These are phyloP conservation scores for Tuber magnatum DNA, from an alignment of 495 filamentous ascomycete genomes.

Conservation along the genomic window DNA sequence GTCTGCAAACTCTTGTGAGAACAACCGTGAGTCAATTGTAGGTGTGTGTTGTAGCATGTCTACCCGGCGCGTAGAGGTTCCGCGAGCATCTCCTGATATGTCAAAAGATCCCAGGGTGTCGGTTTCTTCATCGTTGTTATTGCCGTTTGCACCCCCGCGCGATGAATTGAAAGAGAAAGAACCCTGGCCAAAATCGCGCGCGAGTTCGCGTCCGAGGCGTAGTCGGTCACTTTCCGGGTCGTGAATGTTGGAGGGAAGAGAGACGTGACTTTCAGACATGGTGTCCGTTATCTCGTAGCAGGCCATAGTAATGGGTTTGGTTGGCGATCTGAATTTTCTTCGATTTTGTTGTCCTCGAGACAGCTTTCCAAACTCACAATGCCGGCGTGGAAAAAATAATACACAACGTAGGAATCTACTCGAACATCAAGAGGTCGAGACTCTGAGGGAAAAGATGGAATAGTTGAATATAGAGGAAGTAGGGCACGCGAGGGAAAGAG, in stretches of 20 bases:
- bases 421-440: background rate
- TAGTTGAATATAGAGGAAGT: background rate
- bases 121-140: slow-evolving; percentile 26
- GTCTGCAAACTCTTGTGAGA: slow-evolving; percentile 35
- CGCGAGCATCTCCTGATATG: slow-evolving; percentile 38
- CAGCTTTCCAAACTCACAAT: background rate
- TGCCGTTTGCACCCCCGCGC: slow-evolving; percentile 15
- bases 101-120: slow-evolving; percentile 31
- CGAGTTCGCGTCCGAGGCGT: slow-evolving; percentile 39
- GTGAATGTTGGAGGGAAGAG: slow-evolving; percentile 20
- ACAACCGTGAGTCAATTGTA: slow-evolving; percentile 35
- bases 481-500: background rate
- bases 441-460: background rate
- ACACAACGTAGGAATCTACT: background rate
- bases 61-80: slow-evolving; percentile 33
- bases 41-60: slow-evolving; percentile 39
- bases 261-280: slow-evolving; percentile 18
- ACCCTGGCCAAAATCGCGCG: slow-evolving; percentile 36
- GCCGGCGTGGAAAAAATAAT: background rate
- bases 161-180: slow-evolving; percentile 35
- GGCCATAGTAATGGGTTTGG: slow-evolving; percentile 16
- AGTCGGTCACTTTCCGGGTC: slow-evolving; percentile 35
- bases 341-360: background rate
- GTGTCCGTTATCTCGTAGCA: slow-evolving; percentile 24
- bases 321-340: background rate